Evolutionary conservation across 352 stramenopile genomes (phyloP).

Genomic region (Thraustochytrium sp.): DNA sequence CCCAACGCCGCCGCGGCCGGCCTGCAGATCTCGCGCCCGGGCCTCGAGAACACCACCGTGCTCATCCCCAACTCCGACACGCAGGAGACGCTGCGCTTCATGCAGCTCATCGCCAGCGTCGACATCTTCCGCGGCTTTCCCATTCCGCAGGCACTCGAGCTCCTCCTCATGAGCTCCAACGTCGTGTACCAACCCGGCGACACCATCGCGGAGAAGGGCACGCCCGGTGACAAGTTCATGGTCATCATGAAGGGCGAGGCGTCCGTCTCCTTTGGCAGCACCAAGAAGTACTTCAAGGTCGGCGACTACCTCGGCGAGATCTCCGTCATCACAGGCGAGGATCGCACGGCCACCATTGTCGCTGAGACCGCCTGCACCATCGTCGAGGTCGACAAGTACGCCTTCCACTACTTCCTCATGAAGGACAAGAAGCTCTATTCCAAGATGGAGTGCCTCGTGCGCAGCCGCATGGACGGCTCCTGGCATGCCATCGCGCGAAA

Average conservation of each 20-base stretch:
- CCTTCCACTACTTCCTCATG: conserved; percentile 75
- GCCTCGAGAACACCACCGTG: conserved; percentile 30
- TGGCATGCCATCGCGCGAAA: conserved; percentile 72
- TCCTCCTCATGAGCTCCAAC: conserved; percentile 30
- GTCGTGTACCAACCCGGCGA: conserved; percentile 43
- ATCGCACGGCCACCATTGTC: conserved; percentile 42
- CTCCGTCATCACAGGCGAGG: conserved; percentile 46
- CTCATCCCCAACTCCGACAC: neutral
- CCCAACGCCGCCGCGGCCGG: neutral
- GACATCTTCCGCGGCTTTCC: conserved; percentile 38
- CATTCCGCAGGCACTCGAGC: conserved; percentile 34
- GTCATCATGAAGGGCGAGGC: conserved; percentile 44
- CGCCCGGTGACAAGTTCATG: conserved; percentile 61
- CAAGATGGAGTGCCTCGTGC: conserved; percentile 67
- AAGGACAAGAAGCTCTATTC: conserved; percentile 61
- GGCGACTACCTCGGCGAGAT: conserved; percentile 74
- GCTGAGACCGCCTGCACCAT: conserved; percentile 47
- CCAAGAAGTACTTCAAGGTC: conserved; percentile 62
- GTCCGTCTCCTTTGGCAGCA: conserved; percentile 19
- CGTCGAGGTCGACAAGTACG: conserved; percentile 65
- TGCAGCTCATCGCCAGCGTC: conserved; percentile 26
- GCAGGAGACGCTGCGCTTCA: conserved; percentile 5
- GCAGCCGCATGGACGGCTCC: conserved; percentile 66
- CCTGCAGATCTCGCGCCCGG: neutral
- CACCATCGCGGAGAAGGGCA: conserved; percentile 32